Evolutionary conservation across 139 green algal species (phyloP).

Genomic region (Coelastrella sp.): DNA sequence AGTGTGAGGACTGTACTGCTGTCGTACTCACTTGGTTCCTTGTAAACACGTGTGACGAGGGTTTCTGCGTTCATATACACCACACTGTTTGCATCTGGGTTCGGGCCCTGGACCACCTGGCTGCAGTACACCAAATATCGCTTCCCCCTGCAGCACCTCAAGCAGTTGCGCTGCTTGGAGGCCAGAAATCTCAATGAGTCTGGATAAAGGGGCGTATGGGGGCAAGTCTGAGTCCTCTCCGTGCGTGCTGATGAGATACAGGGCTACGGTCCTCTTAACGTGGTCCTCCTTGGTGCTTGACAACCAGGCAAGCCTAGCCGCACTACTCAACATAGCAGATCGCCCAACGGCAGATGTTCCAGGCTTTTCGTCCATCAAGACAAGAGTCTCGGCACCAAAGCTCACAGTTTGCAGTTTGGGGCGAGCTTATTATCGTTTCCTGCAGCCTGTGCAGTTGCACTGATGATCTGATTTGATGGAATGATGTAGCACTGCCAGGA

Average conservation of each 20-base stretch:
- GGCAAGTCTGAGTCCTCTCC: neutral
- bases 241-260: neutral
- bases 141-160: neutral
- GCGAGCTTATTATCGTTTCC: too few relatives aligned
- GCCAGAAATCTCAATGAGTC: neutral
- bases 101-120: neutral
- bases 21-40: neutral
- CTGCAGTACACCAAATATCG: neutral
- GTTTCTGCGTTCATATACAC: neutral
- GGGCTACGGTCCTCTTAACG: neutral
- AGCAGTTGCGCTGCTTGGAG: neutral
- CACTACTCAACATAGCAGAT: neutral
- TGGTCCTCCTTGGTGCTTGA: neutral
- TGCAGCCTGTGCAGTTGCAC: too few relatives aligned
- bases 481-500: too few relatives aligned
- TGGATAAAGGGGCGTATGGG: neutral
- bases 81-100: neutral
- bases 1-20: too few relatives aligned
- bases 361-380: too few relatives aligned
- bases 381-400: too few relatives aligned
- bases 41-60: neutral
- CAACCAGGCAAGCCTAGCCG: neutral
- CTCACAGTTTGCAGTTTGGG: too few relatives aligned
- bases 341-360: neutral
- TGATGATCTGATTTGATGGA: too few relatives aligned